A percentile compares a stretch with the other conserved stretches of the same genome.
phyloP scores from a whole-genome alignment of 495 filamentous ascomycete species.

The Tuber aestivum region DNA sequence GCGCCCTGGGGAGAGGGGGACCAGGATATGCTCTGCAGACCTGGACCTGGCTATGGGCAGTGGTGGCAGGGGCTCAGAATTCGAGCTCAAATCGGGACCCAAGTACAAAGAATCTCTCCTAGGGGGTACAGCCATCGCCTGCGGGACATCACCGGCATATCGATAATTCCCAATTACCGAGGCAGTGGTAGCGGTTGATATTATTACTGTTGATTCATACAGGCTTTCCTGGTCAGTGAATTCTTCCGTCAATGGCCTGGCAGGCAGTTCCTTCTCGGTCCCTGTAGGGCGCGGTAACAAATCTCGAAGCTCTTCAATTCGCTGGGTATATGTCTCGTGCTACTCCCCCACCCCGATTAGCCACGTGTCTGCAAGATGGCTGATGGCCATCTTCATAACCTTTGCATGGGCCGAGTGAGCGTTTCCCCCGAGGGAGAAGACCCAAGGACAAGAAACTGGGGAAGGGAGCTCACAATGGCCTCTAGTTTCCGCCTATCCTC shows the following conservation, averaged over 20 bases:
- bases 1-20: constrained; percentile 30
- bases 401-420: background rate
- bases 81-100: constrained; percentile 12
- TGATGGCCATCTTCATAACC: background rate
- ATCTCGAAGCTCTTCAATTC: constrained; percentile 74
- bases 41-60: constrained; percentile 34
- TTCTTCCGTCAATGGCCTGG: constrained; percentile 67
- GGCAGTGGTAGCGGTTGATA: constrained; percentile 47
- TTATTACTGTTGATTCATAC: constrained; percentile 46
- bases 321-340: constrained; percentile 81
- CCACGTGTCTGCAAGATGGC: background rate
- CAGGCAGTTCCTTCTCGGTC: constrained; percentile 63
- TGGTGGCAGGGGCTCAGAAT: constrained; percentile 20
- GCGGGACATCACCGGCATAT: constrained; percentile 36
- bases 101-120: constrained; percentile 45
- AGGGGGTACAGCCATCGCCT: constrained; percentile 35
- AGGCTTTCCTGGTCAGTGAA: constrained; percentile 52
- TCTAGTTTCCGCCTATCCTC: constrained; percentile 83
- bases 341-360: constrained; percentile 44
- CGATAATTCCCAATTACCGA: constrained; percentile 45
- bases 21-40: constrained; percentile 32
- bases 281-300: constrained; percentile 56
- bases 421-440: background rate
- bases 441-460: background rate
- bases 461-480: constrained; percentile 63